Evolutionary conservation across 441 rosid species (phyloP), one percentile per base, ranked within the genome.

Genomic region (Metrosideros polymorpha): DNA sequence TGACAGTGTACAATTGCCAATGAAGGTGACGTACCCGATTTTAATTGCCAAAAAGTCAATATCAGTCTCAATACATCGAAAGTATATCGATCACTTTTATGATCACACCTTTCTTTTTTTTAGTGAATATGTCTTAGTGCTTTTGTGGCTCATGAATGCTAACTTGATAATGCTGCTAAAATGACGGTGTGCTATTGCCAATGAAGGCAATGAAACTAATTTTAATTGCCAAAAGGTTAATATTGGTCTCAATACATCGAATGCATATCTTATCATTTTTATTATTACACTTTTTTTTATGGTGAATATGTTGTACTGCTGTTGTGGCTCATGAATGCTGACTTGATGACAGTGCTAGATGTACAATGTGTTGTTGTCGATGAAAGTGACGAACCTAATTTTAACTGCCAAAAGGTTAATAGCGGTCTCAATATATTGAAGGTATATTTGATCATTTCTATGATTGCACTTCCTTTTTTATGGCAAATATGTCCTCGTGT

Each of bases 21-120:
- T 3, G 35, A 57, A 57, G 32, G 66, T 0, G 9, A 57, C 0
- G 0, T 0, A n/a, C 18, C 18, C 13, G 12, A 14, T 57, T 57
- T 57, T 57, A 57, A 57, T n/a, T 14, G 9, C 9, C 66, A 29
- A 8, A 29, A 59, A 18, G 8, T 59, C 35, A 29, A 59, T 29
- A 29, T 29, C 15, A 6, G 9, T 59, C 66, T 59, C 35, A 59
- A 29, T 29, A n/a, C 66, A 59, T 59, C 5, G 0, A n/a, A 29
- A 29, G 29, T 7, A 59, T 6, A 59, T 59, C 19, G 14, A 13
- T 30, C 9, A n/a, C 6, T 29, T 59, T 59, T 29, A 59, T 59
- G 22, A 29, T 59, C 29, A 5, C 35, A 59, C 30, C 14, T 59
- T 29, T 59, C 30, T 17, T 27, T 59, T n/a, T n/a, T 4, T 13